phyloP scores from a whole-genome alignment of 371 early-diverging fungal species.

The Rhizomucor miehei region DNA sequence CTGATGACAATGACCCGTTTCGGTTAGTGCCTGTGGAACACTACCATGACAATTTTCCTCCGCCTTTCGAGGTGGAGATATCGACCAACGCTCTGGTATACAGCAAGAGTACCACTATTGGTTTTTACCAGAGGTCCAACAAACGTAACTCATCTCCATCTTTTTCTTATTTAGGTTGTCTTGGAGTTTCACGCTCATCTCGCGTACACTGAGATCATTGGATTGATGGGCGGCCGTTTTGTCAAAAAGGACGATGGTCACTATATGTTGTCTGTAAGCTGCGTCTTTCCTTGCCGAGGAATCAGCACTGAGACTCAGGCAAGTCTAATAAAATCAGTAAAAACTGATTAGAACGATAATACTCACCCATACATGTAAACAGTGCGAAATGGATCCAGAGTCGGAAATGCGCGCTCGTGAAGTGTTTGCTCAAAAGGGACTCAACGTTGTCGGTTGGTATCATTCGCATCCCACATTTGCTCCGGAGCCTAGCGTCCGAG shows the following conservation, averaged over 20 bases:
- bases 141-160: neutral
- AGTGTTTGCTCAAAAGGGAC: slow-evolving; percentile 64
- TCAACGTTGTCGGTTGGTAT: slow-evolving; percentile 90
- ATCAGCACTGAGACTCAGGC: slow-evolving; percentile 73
- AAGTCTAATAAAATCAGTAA: no score
- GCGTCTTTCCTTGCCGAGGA: slow-evolving; percentile 66
- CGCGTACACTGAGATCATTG: slow-evolving; percentile 84
- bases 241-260: slow-evolving; percentile 38
- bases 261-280: slow-evolving; percentile 45
- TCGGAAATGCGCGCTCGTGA: slow-evolving; percentile 76
- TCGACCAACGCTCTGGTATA: slow-evolving; percentile 60
- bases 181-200: slow-evolving; percentile 73
- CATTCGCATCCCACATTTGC: slow-evolving; percentile 88
- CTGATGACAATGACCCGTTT: slow-evolving; percentile 58
- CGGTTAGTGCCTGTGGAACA: slow-evolving; percentile 58
- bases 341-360: no score
- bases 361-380: slow-evolving; percentile 5
- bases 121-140: neutral
- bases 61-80: slow-evolving; percentile 64
- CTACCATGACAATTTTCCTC: slow-evolving; percentile 44
- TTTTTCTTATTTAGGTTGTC: neutral
- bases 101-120: no score
- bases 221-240: slow-evolving; percentile 76
- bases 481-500: slow-evolving; percentile 79
- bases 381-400: slow-evolving; percentile 66